These are phyloP conservation scores for Cryptococcus deneoformans DNA, from an alignment of 1,284 basidiomycete genomes.

Conservation along the genomic window DNA sequence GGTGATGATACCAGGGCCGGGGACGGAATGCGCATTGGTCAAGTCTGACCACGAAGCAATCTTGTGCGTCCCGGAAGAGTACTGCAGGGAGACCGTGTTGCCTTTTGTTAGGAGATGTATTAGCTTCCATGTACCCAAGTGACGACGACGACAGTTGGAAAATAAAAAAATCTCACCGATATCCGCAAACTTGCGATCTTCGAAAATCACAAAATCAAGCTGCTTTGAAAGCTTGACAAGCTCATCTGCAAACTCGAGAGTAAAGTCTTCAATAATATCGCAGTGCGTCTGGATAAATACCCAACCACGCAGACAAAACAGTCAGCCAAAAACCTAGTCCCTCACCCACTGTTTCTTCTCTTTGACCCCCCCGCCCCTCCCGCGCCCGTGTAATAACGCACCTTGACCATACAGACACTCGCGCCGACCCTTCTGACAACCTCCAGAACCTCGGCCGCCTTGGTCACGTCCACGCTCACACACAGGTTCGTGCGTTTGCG, in stretches of 20 bases:
- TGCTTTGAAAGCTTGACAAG: slow-evolving; percentile 70
- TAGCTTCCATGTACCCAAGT: not conserved
- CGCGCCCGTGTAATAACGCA: slow-evolving; percentile 39
- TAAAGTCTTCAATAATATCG: slow-evolving; percentile 93
- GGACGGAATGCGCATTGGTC: slow-evolving; percentile 94
- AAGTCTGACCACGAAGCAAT: slow-evolving; percentile 97
- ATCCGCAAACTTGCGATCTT: slow-evolving; percentile 99
- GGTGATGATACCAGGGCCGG: slow-evolving; percentile 87
- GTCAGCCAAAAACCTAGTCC: not conserved
- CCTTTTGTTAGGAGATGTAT: slow-evolving; percentile 54
- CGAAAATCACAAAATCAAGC: slow-evolving; percentile 95
- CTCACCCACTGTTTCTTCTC: not conserved
- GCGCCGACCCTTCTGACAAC: slow-evolving; percentile 88
- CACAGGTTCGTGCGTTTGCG: slow-evolving; percentile 90
- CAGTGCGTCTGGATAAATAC: slow-evolving; percentile 74
- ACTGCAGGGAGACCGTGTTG: slow-evolving; percentile 95
- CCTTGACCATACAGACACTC: slow-evolving; percentile 92
- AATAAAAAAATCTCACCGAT: slow-evolving; percentile 62
- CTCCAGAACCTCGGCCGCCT: slow-evolving; percentile 71
- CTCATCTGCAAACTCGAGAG: slow-evolving; percentile 65
- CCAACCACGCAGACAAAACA: too few relatives aligned
- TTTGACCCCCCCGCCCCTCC: not conserved
- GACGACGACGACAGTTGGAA: not conserved
- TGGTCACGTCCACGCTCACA: slow-evolving; percentile 93
- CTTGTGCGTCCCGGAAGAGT: slow-evolving; percentile 87